Percentiles rank a stretch among this genome's conserved stretches.
Evolutionary conservation across 2,329 filamentous ascomycete genomes (phyloP).

Genomic region (Remersonia thermophila): DNA sequence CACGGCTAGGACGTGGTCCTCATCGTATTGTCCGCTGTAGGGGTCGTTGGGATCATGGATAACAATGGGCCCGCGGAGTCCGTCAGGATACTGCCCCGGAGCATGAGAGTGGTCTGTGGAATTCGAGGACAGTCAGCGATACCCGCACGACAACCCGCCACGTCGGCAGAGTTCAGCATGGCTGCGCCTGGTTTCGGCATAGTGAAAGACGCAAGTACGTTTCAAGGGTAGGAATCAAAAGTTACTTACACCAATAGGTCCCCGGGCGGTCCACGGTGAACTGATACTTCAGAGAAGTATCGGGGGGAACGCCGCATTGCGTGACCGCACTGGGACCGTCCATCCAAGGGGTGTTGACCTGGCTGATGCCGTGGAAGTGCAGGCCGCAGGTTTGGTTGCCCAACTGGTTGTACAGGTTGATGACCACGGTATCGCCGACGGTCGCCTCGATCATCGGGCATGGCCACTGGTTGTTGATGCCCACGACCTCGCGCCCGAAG

Average conservation of each 20-base stretch:
- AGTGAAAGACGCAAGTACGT: no score
- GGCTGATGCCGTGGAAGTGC: slow-evolving; percentile 48
- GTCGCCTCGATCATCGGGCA: slow-evolving; percentile 41
- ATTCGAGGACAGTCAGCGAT: slow-evolving; percentile 5
- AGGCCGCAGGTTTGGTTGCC: slow-evolving; percentile 40
- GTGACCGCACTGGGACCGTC: slow-evolving; percentile 45
- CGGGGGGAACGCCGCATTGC: slow-evolving; percentile 42
- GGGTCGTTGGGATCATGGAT: slow-evolving; percentile 45
- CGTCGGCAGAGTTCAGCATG: no score
- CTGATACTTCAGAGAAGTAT: slow-evolving; percentile 38
- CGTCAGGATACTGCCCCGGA: slow-evolving; percentile 54
- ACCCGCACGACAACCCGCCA: no score
- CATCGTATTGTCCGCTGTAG: slow-evolving; percentile 40
- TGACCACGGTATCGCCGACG: slow-evolving; percentile 36
- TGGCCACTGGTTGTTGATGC: slow-evolving; percentile 51
- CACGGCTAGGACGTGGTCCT: slow-evolving; percentile 46
- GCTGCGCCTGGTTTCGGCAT: no score
- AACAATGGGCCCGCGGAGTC: slow-evolving; percentile 49
- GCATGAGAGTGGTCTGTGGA: slow-evolving; percentile 48
- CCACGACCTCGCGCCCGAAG: slow-evolving; percentile 27
- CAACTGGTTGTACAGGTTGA: slow-evolving; percentile 38
- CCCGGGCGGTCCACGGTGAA: slow-evolving; percentile 35
- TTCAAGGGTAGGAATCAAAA: no score
- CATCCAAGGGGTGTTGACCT: slow-evolving; percentile 41
- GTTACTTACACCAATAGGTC: slow-evolving; percentile 34